Conservation (phyloP, 495 filamentous ascomycete species). For the Thozetella sp. region DNA sequence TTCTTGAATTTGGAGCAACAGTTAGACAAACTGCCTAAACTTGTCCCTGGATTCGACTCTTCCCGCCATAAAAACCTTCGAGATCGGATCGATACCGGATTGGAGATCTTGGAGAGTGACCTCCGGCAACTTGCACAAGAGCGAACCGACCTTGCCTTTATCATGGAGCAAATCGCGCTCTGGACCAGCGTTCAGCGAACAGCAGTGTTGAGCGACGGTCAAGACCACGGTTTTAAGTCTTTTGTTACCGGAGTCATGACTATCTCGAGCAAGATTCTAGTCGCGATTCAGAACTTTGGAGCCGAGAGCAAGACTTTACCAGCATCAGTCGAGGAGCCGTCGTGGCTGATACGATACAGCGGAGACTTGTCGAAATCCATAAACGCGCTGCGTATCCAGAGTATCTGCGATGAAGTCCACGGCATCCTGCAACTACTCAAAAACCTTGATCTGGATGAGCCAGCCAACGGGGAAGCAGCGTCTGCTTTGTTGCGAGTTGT, state of each 20-base stretch:
- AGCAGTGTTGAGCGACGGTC: constrained; percentile 13
- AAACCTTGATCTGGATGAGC: constrained; percentile 43
- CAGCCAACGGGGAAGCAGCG: constrained; percentile 42
- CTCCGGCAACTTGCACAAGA: constrained; percentile 41
- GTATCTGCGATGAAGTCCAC: constrained; percentile 42
- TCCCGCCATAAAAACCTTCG: constrained; percentile 39
- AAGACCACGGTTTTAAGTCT: constrained; percentile 15
- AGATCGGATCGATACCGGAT: constrained; percentile 39
- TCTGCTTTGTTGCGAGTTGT: constrained; percentile 66
- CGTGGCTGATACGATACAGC: constrained; percentile 66
- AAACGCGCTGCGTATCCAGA: constrained; percentile 57
- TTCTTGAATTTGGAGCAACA: constrained; percentile 35
- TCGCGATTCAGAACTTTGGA: constrained; percentile 69
- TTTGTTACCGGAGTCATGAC: constrained; percentile 52
- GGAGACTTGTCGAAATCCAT: constrained; percentile 56
- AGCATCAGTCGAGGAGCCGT: constrained; percentile 54
- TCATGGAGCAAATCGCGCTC: constrained; percentile 59
- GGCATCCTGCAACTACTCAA: constrained; percentile 55
- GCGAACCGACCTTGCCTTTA: constrained; percentile 63
- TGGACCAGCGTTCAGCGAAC: constrained; percentile 36
- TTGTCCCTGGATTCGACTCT: constrained; percentile 58
- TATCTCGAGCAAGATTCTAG: constrained; percentile 66
- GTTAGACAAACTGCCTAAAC: constrained; percentile 47
- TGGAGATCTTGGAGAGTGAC: constrained; percentile 44
- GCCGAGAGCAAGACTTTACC: constrained; percentile 37